These are phyloP conservation scores for Rhizoclosmatium sp. DNA, from an alignment of 192 early-diverging fungal genomes.

Conservation along the genomic window DNA sequence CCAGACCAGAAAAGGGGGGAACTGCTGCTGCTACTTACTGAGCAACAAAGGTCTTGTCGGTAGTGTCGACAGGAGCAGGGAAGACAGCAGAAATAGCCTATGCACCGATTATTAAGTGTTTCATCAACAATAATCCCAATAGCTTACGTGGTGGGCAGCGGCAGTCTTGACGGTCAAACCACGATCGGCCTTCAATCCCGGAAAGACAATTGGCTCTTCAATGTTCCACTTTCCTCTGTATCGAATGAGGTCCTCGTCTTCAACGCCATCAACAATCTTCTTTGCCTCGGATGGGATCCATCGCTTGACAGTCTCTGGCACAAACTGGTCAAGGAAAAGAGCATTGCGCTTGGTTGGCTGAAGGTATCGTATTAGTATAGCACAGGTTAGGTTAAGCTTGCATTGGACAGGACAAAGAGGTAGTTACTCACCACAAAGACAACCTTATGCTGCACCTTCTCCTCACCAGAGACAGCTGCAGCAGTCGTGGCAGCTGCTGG, in stretches of 20 bases:
- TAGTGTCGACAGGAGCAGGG: slow-evolving; percentile 73
- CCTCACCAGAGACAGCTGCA: background rate
- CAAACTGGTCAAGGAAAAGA: slow-evolving; percentile 80
- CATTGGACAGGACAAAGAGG: background rate
- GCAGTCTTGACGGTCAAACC: slow-evolving; percentile 82
- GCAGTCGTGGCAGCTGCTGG: slow-evolving; percentile 12
- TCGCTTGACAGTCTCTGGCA: slow-evolving; percentile 59
- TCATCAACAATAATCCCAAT: background rate
- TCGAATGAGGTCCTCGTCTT: slow-evolving; percentile 72
- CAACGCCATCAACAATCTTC: slow-evolving; percentile 73
- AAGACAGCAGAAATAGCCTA: slow-evolving; percentile 82
- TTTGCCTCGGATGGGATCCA: slow-evolving; percentile 76
- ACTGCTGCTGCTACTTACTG: slow-evolving; percentile 7
- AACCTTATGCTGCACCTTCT: background rate
- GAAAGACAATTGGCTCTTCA: slow-evolving; percentile 60
- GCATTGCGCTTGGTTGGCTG: slow-evolving; percentile 69
- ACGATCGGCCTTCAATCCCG: slow-evolving; percentile 70
- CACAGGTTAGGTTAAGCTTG: background rate
- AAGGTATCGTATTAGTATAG: background rate
- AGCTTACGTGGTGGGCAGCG: slow-evolving; percentile 80
- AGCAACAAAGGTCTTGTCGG: slow-evolving; percentile 75
- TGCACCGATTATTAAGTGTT: background rate
- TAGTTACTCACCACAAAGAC: slow-evolving; percentile 20
- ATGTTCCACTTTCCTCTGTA: slow-evolving; percentile 82
- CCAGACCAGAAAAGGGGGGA: background rate